Evolutionary conservation across 192 early-diverging fungal species (phyloP).

Genomic region (Phycomyces nitens): DNA sequence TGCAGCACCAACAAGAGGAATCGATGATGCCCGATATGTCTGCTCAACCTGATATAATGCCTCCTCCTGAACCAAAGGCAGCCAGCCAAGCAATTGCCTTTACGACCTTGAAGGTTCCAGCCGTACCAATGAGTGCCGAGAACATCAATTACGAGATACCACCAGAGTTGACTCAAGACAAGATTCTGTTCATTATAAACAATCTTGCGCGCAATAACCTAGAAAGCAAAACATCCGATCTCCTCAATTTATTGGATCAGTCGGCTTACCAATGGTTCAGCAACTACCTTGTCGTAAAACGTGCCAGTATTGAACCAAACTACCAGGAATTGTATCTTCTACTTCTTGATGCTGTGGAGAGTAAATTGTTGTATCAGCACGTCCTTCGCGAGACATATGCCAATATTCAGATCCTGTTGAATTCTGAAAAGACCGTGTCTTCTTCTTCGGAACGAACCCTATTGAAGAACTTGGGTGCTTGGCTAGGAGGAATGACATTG

Average conservation of each 20-base stretch:
- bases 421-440: constrained; percentile 89
- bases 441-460: constrained; percentile 85
- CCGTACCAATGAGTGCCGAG: constrained; percentile 4
- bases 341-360: constrained; percentile 75
- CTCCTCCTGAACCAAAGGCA: background rate
- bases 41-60: background rate
- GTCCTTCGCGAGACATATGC: constrained; percentile 87
- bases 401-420: constrained; percentile 85
- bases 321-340: constrained; percentile 89
- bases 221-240: constrained; percentile 69
- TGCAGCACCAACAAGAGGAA: constrained; percentile 10
- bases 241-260: constrained; percentile 70
- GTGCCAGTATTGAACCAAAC: constrained; percentile 95
- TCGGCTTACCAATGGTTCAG: constrained; percentile 86
- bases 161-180: constrained; percentile 70
- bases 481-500: constrained; percentile 96
- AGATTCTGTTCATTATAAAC: constrained; percentile 96
- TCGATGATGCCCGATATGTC: constrained; percentile 2
- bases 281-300: constrained; percentile 90
- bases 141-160: constrained; percentile 44
- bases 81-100: constrained; percentile 7
- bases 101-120: constrained; percentile 16
- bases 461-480: constrained; percentile 95
- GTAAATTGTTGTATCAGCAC: constrained; percentile 61
- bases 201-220: constrained; percentile 89